A percentile compares a stretch with the other conserved stretches of the same genome.
Evolutionary conservation across 1,139 yeast species (phyloP).

Genomic region (Yamadazyma oceani): DNA sequence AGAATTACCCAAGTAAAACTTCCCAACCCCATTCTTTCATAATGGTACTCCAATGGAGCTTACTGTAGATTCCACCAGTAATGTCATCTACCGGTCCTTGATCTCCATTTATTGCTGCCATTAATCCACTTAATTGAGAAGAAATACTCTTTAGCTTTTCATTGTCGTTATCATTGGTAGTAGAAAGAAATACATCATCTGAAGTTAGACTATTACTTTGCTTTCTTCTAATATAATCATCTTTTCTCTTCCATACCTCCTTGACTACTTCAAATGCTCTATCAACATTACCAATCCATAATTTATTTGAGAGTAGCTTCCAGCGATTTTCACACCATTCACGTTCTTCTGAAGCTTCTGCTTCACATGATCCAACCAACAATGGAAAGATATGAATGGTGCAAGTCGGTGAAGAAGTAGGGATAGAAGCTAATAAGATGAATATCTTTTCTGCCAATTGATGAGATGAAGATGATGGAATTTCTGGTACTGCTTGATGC

Average conservation of each 20-base stretch:
- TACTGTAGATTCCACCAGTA: constrained; percentile 46
- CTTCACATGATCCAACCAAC: constrained; percentile 65
- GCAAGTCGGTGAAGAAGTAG: constrained; percentile 55
- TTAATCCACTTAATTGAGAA: constrained; percentile 41
- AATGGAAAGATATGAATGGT: constrained; percentile 65
- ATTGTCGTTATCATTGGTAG: constrained; percentile 21
- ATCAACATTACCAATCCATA: constrained; percentile 68
- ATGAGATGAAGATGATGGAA: constrained; percentile 55
- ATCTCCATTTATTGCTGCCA: constrained; percentile 39
- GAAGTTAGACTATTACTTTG: constrained; percentile 12
- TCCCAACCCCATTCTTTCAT: constrained; percentile 82
- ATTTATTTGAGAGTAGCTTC: constrained; percentile 49
- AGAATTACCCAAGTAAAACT: constrained; percentile 46
- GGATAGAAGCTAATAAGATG: constrained; percentile 61
- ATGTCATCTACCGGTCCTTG: constrained; percentile 31
- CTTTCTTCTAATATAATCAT: constrained; percentile 32
- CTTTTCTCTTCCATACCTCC: constrained; percentile 68
- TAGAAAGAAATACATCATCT: constrained; percentile 17
- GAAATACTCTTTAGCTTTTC: constrained; percentile 30
- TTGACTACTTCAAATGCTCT: constrained; percentile 66
- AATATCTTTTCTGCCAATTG: constrained; percentile 60
- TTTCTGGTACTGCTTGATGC: constrained; percentile 71
- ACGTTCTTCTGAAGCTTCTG: constrained; percentile 55
- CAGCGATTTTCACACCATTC: constrained; percentile 64
- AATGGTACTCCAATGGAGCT: constrained; percentile 66